A percentile compares a stretch with the other conserved stretches of the same genome.
Evolutionary conservation across 192 early-diverging fungal species (phyloP).

Genomic region (Coemansia furcata): DNA sequence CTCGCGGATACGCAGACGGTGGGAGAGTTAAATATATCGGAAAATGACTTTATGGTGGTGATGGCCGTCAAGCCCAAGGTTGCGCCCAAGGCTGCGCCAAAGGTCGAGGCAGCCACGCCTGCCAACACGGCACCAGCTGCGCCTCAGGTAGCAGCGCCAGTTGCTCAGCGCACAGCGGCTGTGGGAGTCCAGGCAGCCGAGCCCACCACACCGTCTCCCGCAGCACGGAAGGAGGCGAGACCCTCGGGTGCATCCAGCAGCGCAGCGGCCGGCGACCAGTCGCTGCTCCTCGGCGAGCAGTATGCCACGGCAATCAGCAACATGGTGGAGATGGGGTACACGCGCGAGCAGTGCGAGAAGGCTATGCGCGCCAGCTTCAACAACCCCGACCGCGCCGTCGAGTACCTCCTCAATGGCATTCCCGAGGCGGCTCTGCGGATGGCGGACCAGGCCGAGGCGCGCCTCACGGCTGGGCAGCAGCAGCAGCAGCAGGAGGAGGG

Average conservation of each 20-base stretch:
- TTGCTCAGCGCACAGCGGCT: conserved; percentile 38
- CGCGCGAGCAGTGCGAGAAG: conserved; percentile 74
- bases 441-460: conserved; percentile 38
- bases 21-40: conserved; percentile 70
- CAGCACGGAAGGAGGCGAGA: conserved; percentile 29
- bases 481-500: conserved; percentile 43
- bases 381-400: conserved; percentile 95
- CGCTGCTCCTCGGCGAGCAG: conserved; percentile 60
- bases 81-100: conserved; percentile 23
- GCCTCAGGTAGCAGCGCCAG: conserved; percentile 38
- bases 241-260: neutral
- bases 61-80: conserved; percentile 82
- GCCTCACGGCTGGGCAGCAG: conserved; percentile 8
- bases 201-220: conserved; percentile 46
- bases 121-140: conserved; percentile 36
- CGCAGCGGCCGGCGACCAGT: conserved; percentile 52
- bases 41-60: conserved; percentile 93
- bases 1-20: conserved; percentile 75
- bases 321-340: conserved; percentile 96
- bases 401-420: conserved; percentile 84
- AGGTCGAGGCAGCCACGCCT: conserved; percentile 32
- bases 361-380: conserved; percentile 97
- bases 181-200: conserved; percentile 37
- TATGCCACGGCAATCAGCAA: conserved; percentile 80
- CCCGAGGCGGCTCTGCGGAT: conserved; percentile 43